A percentile compares a stretch with the other conserved stretches of the same genome.
Evolutionary conservation across 495 filamentous ascomycete species (phyloP).

Genomic region (Tuber borchii): DNA sequence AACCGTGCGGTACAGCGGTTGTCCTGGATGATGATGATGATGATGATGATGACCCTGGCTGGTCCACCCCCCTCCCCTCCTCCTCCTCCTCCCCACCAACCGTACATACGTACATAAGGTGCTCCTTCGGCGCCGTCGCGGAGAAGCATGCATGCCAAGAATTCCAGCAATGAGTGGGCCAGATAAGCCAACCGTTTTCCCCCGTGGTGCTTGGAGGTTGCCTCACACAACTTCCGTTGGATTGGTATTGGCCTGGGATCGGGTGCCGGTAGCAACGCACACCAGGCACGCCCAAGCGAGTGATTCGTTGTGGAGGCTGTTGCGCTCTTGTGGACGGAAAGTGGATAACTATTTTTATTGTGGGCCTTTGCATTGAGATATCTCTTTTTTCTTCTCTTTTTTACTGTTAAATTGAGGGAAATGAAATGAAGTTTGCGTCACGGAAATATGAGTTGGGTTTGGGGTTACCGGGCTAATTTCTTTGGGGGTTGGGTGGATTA

Average conservation of each 20-base stretch:
- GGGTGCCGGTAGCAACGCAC: neutral
- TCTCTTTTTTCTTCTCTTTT: neutral
- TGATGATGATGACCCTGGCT: no score
- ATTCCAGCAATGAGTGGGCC: neutral
- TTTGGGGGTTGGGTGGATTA: neutral
- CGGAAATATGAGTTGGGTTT: neutral
- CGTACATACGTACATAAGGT: neutral
- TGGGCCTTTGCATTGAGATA: neutral
- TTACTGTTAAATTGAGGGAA: neutral
- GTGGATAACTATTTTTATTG: neutral
- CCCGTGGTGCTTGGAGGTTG: neutral
- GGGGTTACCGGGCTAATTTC: neutral
- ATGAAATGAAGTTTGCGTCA: neutral
- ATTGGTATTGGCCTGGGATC: neutral
- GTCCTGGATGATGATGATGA: no score
- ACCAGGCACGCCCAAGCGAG: neutral
- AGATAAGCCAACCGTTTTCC: conserved; percentile 3
- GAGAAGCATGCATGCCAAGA: neutral
- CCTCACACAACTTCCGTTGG: neutral
- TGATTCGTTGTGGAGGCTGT: neutral
- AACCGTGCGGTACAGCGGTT: neutral
- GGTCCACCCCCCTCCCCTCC: neutral
- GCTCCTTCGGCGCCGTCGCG: neutral
- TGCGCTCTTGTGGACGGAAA: neutral
- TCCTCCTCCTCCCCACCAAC: neutral